Evolutionary conservation across 306 rosid species (phyloP), one percentile per base, ranked within the genome.

Genomic region (Luffa aegyptiaca): DNA sequence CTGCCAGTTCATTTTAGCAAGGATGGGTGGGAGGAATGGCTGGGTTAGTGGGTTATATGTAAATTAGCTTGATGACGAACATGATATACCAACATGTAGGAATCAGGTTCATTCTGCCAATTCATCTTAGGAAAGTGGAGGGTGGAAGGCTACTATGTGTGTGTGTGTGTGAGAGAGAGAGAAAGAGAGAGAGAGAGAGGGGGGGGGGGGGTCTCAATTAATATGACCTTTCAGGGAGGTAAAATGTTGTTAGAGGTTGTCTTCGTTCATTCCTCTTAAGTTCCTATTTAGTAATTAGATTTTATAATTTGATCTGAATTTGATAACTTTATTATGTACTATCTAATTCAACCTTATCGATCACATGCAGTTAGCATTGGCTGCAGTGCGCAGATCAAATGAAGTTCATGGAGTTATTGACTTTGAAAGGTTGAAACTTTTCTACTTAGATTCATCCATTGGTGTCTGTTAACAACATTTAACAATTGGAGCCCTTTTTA

Each of bases 331-430:
- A 18, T 75, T 13, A 53, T 33, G 3, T 53, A 2, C 33, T 33
- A 75, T 36, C 26, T 16, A 39, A 59, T 76, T 36, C 57, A 49
- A 72, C 56, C 77, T 42, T 69, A 53, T 73, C 80, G 83, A 81
- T 85, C 58, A 75, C 68, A 52, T 86, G 88, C 88, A 93, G 97
- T 82, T 95, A 82, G 94, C 96, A 21, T 84, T 95, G 88, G 92
- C 99, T 80, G 93, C 93, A 63, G 83, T 93, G 83, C 90, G 91
- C 33, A 86, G 80, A 79, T 88, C 97, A 82, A 89, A 91, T 86
- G 89, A 83, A 81, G 86, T 79, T 77, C 93, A 86, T 76, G 61
- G 81, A 81, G 90, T 90, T 80, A 55, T 88, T 10, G 96, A 89
- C 88, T 95, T 90, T 33, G 89, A 93, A 78, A 84, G 98, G 99